Conservation (phyloP, 2,329 filamentous ascomycete species). For the Fusarium sp. region DNA sequence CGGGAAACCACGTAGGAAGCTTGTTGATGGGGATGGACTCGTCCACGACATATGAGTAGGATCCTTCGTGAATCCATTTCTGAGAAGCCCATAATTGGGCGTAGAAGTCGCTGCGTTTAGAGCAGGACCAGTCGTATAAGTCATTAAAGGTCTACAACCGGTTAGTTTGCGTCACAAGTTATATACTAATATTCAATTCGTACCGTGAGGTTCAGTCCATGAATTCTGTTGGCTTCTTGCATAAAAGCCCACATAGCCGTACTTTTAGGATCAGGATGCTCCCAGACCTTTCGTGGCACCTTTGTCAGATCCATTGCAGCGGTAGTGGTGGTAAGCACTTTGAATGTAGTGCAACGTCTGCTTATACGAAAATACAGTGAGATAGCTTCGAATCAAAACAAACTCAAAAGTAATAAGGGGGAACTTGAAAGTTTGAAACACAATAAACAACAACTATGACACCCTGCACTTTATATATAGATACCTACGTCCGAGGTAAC, state of each 20-base stretch:
- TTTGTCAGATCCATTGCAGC: slow-evolving; percentile 49
- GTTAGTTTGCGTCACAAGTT: neutral
- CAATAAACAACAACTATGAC: neutral
- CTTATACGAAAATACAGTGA: neutral
- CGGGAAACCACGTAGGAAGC: slow-evolving; percentile 82
- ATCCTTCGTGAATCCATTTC: slow-evolving; percentile 73
- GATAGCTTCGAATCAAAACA: neutral
- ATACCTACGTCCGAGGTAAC: slow-evolving; percentile 39
- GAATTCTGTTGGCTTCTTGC: slow-evolving; percentile 70
- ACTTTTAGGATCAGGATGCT: slow-evolving; percentile 70
- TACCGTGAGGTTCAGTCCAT: slow-evolving; percentile 69
- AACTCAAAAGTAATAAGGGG: neutral
- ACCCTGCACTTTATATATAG: slow-evolving; percentile 10
- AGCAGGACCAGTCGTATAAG: slow-evolving; percentile 76
- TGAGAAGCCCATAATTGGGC: slow-evolving; percentile 70
- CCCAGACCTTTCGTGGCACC: slow-evolving; percentile 74
- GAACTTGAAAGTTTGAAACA: neutral
- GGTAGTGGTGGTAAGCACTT: neutral
- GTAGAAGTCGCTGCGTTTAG: slow-evolving; percentile 73
- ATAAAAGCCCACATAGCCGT: slow-evolving; percentile 77
- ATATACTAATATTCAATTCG: neutral
- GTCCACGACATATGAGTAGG: slow-evolving; percentile 72
- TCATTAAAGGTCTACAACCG: slow-evolving; percentile 71
- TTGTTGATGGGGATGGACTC: slow-evolving; percentile 75
- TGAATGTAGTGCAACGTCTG: neutral